phyloP scores from a whole-genome alignment of 495 filamentous ascomycete species.

The Penicillium coffeae region DNA sequence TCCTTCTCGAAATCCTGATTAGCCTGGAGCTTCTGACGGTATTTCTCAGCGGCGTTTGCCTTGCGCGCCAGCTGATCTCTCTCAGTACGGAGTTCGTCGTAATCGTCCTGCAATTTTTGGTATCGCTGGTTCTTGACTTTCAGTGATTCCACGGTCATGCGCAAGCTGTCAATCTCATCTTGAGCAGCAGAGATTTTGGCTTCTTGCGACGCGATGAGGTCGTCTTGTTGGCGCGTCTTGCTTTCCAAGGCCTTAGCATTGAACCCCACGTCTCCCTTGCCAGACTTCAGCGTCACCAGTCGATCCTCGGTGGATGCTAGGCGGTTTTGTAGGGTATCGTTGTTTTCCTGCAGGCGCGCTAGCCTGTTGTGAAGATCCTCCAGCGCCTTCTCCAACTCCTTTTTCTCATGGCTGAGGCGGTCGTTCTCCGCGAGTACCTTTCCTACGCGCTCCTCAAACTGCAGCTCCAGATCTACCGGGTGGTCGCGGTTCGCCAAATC shows the following conservation, averaged over 20 bases:
- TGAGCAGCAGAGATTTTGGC: conserved; percentile 46
- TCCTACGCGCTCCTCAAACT: conserved; percentile 53
- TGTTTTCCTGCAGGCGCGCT: conserved; percentile 55
- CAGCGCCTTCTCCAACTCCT: conserved; percentile 48
- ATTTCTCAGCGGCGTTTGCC: conserved; percentile 71
- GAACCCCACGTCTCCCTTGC: conserved; percentile 41
- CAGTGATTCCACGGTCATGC: conserved; percentile 39
- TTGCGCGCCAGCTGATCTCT: conserved; percentile 73
- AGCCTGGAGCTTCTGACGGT: conserved; percentile 69
- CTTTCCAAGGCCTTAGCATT: conserved; percentile 45
- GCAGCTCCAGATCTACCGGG: conserved; percentile 46
- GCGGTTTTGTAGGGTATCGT: conserved; percentile 47
- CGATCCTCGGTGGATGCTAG: conserved; percentile 47
- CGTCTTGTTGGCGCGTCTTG: conserved; percentile 50
- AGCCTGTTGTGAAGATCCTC: conserved; percentile 54
- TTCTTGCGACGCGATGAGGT: conserved; percentile 57
- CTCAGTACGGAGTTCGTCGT: conserved; percentile 68
- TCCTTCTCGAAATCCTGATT: conserved; percentile 70
- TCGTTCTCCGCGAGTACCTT: conserved; percentile 48
- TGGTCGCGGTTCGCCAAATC: conserved; percentile 30
- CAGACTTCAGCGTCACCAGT: conserved; percentile 40
- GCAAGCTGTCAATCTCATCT: conserved; percentile 41
- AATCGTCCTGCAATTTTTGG: conserved; percentile 60
- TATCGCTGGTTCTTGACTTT: conserved; percentile 44
- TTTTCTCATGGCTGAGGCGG: conserved; percentile 49